Percentiles rank a stretch among this genome's conserved stretches.
Conservation (phyloP, 257 asterid species). For the Datura wrightii region DNA sequence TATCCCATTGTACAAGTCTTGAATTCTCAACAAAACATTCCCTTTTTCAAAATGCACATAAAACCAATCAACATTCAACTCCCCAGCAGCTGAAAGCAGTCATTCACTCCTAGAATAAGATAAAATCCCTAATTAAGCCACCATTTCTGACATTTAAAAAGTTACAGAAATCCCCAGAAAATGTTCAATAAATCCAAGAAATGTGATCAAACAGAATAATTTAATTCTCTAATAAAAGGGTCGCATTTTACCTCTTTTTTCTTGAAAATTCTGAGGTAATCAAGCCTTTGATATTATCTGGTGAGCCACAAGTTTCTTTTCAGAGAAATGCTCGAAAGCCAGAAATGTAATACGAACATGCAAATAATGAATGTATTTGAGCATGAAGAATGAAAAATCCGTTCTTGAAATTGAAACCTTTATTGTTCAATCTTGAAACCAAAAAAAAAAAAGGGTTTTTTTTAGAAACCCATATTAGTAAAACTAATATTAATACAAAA, state of each 20-base stretch:
- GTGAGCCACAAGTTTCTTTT: not conserved
- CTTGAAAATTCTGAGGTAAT: conserved; percentile 17
- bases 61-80: conserved; percentile 30
- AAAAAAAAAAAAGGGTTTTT: not conserved
- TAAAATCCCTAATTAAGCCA: not conserved
- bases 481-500: not conserved
- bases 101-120: conserved; percentile 6
- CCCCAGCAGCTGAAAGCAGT: conserved; percentile 25
- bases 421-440: not conserved
- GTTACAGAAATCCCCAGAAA: not conserved
- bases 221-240: not conserved
- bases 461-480: not conserved
- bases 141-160: not conserved
- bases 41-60: conserved; percentile 20
- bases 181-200: not conserved
- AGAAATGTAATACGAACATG: conserved; percentile 43
- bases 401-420: not conserved
- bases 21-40: conserved; percentile 13
- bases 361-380: conserved; percentile 37
- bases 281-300: not conserved
- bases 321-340: not conserved
- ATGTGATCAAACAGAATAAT: not conserved
- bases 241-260: not conserved
- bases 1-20: conserved; percentile 45
- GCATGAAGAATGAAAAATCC: not conserved